A percentile compares a stretch with the other conserved stretches of the same genome.
These are phyloP conservation scores for Metarhizium rileyi DNA, from an alignment of 2,329 filamentous ascomycete species.

Conservation along the genomic window DNA sequence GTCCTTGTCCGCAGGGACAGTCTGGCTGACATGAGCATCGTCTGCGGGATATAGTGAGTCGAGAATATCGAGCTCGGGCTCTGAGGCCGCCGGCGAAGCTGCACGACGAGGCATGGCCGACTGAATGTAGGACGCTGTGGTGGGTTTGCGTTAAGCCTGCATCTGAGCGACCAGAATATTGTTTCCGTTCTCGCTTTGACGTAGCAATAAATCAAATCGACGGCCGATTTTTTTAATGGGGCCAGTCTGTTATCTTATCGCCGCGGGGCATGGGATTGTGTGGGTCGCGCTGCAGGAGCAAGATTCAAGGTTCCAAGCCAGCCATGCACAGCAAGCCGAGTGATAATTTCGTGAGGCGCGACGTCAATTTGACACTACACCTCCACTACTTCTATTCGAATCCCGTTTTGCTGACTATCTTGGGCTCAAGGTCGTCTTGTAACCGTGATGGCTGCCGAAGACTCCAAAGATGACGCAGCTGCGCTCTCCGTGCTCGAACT, in stretches of 20 bases:
- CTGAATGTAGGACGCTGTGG: neutral
- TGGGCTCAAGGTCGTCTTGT: neutral
- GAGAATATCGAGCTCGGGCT: slow-evolving; percentile 86
- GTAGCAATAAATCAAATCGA: neutral
- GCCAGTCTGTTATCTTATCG: slow-evolving; percentile 29
- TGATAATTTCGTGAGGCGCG: too few species aligned
- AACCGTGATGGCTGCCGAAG: slow-evolving; percentile 26
- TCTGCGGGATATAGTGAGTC: slow-evolving; percentile 61
- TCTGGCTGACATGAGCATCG: slow-evolving; percentile 35
- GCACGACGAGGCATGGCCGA: slow-evolving; percentile 58
- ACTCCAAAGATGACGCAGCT: slow-evolving; percentile 53
- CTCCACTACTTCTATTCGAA: neutral
- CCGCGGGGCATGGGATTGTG: slow-evolving; percentile 17
- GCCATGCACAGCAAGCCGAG: too few species aligned
- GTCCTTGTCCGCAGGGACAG: slow-evolving; percentile 29
- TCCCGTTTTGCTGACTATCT: neutral
- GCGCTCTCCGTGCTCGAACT: slow-evolving; percentile 72
- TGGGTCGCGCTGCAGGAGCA: slow-evolving; percentile 3
- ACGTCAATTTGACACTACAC: neutral
- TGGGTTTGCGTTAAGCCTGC: neutral
- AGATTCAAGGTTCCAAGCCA: too few species aligned
- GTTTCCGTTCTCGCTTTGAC: neutral
- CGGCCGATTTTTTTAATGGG: slow-evolving; percentile 21
- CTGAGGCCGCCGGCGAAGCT: slow-evolving; percentile 73
- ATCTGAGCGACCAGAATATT: neutral